Evolutionary conservation across 208 protist species (phyloP).

Genomic region (Wallacemonas sp.): DNA sequence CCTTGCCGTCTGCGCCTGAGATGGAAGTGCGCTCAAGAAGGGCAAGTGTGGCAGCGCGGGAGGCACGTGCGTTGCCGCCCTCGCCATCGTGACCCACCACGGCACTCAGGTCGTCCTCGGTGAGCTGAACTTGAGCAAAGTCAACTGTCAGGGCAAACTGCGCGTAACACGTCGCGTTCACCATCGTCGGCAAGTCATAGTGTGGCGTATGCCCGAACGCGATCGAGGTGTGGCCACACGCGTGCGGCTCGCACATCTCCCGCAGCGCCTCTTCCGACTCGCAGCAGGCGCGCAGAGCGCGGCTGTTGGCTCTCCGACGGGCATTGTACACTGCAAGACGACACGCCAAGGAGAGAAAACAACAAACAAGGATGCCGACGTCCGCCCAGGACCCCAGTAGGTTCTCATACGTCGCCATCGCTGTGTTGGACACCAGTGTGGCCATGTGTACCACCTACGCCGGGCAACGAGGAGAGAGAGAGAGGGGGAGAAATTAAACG

Average conservation of each 20-base stretch:
- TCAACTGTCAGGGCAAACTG: not conserved
- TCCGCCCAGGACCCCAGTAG: not conserved
- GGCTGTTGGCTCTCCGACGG: not conserved
- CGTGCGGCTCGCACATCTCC: not conserved
- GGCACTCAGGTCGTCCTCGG: too few relatives aligned
- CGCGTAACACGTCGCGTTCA: not conserved
- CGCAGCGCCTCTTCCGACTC: not conserved
- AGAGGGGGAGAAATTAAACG: not conserved
- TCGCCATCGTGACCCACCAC: too few relatives aligned
- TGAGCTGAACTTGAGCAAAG: not conserved
- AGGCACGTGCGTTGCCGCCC: too few relatives aligned
- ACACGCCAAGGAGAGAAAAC: conserved; percentile 18
- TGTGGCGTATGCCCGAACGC: not conserved
- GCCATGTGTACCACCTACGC: not conserved
- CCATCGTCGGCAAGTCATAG: not conserved
- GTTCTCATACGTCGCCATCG: not conserved
- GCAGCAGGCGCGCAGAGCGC: not conserved
- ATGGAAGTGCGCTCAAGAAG: not conserved
- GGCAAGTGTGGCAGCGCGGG: not conserved
- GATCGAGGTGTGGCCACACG: too few relatives aligned
- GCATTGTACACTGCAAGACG: not conserved
- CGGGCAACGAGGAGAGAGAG: not conserved
- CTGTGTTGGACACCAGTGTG: not conserved
- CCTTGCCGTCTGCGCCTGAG: not conserved
- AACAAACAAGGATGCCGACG: conserved; percentile 23